Percentiles rank a stretch among this genome's conserved stretches.
Conservation (phyloP, 768 basidiomycete genomes). For the Pisolithus microcarpus region DNA sequence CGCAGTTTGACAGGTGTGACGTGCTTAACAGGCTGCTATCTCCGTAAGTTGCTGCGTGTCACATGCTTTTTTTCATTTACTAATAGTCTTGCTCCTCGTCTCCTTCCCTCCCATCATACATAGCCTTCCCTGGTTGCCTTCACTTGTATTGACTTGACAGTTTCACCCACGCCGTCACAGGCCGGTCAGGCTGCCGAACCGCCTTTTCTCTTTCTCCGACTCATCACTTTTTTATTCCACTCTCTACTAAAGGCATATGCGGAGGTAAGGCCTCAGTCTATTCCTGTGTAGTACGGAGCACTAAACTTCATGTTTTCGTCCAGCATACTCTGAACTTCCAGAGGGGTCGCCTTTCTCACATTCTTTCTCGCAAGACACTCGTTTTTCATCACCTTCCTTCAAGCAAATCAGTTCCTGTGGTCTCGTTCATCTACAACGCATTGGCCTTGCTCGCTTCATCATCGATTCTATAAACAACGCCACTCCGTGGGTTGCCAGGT, state of each 20-base stretch:
- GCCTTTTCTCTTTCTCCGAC: background rate
- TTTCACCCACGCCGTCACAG: background rate
- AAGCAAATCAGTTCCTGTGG: background rate
- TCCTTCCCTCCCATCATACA: too few species aligned
- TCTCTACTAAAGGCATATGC: constrained; percentile 7
- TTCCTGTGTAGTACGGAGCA: background rate
- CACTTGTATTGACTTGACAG: background rate
- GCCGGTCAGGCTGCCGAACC: constrained; percentile 1
- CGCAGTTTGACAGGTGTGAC: background rate
- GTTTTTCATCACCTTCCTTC: constrained; percentile 9
- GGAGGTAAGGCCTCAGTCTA: constrained; percentile 8
- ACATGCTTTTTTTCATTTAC: background rate
- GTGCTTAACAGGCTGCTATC: background rate
- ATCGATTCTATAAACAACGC: constrained; percentile 8
- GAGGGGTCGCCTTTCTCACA: constrained; percentile 5
- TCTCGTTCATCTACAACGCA: constrained; percentile 3
- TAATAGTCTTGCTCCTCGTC: background rate
- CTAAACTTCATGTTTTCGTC: background rate
- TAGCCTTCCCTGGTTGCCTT: background rate
- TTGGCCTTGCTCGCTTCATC: constrained; percentile 3
- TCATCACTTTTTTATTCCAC: background rate
- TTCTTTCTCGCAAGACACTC: constrained; percentile 9
- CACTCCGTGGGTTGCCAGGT: background rate
- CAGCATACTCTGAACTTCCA: constrained; percentile 8
- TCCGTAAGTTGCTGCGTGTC: constrained; percentile 3